Conservation (phyloP, 2,329 filamentous ascomycete species). For the Elsinoe necatrix region DNA sequence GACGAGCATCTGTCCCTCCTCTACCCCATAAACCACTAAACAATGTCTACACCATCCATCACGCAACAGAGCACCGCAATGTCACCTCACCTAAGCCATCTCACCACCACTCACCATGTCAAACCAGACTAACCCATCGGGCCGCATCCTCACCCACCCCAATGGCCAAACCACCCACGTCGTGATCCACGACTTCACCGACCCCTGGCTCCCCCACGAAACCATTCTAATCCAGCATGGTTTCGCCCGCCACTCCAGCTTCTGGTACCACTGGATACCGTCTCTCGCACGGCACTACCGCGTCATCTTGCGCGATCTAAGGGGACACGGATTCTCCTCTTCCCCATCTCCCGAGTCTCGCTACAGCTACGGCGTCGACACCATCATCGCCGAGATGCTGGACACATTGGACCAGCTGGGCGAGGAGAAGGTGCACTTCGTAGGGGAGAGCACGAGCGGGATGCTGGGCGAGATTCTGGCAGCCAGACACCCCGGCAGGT, state of each 20-base stretch:
- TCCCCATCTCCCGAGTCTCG: slow-evolving; percentile 18
- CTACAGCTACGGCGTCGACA: slow-evolving; percentile 24
- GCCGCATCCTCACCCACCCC: slow-evolving; percentile 22
- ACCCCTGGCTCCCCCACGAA: slow-evolving; percentile 28
- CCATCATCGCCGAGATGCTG: slow-evolving; percentile 27
- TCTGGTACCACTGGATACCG: slow-evolving; percentile 34
- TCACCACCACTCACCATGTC: neutral
- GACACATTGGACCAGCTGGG: slow-evolving; percentile 31
- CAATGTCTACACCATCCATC: neutral
- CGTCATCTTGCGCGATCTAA: slow-evolving; percentile 29
- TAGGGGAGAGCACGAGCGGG: slow-evolving; percentile 30
- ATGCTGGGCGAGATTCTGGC: slow-evolving; percentile 31
- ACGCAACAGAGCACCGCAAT: neutral
- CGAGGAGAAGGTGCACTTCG: slow-evolving; percentile 28
- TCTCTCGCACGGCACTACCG: slow-evolving; percentile 26
- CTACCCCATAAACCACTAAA: neutral
- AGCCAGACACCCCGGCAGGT: slow-evolving; percentile 26
- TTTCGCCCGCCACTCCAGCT: slow-evolving; percentile 28
- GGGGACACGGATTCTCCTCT: slow-evolving; percentile 30
- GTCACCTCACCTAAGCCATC: neutral
- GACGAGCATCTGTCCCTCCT: neutral
- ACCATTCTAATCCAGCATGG: slow-evolving; percentile 33
- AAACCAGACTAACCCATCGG: neutral
- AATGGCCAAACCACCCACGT: slow-evolving; percentile 29
- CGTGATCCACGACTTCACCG: slow-evolving; percentile 25